Percentiles rank a stretch among this genome's conserved stretches.
phyloP scores from a whole-genome alignment of 345 rosid genomes.

The Draba incana region DNA sequence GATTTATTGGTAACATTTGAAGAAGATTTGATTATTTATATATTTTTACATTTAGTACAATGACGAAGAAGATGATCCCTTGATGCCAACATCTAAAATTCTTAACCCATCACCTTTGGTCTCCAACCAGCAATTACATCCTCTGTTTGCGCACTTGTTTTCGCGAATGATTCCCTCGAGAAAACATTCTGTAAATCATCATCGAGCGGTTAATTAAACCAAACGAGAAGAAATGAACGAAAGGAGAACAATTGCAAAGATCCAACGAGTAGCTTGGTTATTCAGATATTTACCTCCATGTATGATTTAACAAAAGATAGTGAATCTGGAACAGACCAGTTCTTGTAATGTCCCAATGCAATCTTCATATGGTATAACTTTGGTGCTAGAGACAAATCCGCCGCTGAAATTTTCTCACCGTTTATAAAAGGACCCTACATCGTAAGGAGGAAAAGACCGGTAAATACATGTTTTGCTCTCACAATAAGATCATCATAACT shows the following conservation, averaged over 20 bases:
- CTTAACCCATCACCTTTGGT: constrained; percentile 76
- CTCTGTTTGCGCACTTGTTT: constrained; percentile 71
- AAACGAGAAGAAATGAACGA: neutral
- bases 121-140: constrained; percentile 94
- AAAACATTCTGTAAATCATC: constrained; percentile 61
- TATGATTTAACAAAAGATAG: constrained; percentile 65
- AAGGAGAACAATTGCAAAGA: neutral
- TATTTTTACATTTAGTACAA: constrained; percentile 23
- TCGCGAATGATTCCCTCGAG: constrained; percentile 71
- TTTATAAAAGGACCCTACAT: constrained; percentile 83
- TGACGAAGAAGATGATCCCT: constrained; percentile 15
- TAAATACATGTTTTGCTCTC: neutral
- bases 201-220: neutral
- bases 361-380: constrained; percentile 83
- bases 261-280: neutral
- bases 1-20: neutral
- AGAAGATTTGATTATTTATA: constrained; percentile 3
- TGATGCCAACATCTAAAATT: constrained; percentile 8
- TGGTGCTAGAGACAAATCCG: constrained; percentile 82
- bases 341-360: constrained; percentile 84
- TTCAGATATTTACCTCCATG: constrained; percentile 65
- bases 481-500: constrained; percentile 2
- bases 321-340: constrained; percentile 84
- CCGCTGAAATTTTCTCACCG: constrained; percentile 81
- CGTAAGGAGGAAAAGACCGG: constrained; percentile 12